Evolutionary conservation across 331 rosid genomes (phyloP), one percentile per base, ranked within the genome.

Genomic region (Prunus yedoensis): DNA sequence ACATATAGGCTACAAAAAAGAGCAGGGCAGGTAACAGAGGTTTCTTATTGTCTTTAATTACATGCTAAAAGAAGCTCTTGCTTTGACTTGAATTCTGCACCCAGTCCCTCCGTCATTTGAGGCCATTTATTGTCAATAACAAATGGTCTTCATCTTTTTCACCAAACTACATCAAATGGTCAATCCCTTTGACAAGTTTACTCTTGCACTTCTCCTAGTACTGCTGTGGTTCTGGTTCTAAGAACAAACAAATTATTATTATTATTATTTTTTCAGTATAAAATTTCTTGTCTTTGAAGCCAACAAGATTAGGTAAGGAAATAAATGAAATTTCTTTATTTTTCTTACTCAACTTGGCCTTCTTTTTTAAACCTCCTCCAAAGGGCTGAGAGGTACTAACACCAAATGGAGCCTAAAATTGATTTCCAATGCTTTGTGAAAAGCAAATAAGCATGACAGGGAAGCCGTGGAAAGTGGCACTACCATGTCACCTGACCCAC

Each of bases 71-170:
- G 83, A 80, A 79, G 77, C 67, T 74, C 77, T 85, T 80, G 85
- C 80, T 86, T 87, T 83, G 88, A 76, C 89, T 83, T 85, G 57
- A 81, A 85, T 52, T 78, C 76, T 87, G 85, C 85, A 83, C 90
- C 82, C 82, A 78, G 47, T 81, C 81, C 80, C 67, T 81, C 67
- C 75, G 74, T 80, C 81, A 83, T 84, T 84, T 76, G 52, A 73
- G 61, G 60, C 74, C 67, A 58, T 41, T 21, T 18, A 57, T 76
- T 64, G 38, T 54, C 77, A 53, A 23, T 45, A 53, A 21, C 73
- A 68, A 68, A 53, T 65, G 54, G 74, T 70, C 45, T 58, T 74
- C 32, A 70, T 58, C 69, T 49, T 54, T 63, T 52, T 50, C 49
- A 74, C 80, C 77, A 74, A 43, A 73, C 50, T 43, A 41, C 20